Evolutionary conservation across 2,329 filamentous ascomycete species (phyloP).

Genomic region (Sporothrix sp.): DNA sequence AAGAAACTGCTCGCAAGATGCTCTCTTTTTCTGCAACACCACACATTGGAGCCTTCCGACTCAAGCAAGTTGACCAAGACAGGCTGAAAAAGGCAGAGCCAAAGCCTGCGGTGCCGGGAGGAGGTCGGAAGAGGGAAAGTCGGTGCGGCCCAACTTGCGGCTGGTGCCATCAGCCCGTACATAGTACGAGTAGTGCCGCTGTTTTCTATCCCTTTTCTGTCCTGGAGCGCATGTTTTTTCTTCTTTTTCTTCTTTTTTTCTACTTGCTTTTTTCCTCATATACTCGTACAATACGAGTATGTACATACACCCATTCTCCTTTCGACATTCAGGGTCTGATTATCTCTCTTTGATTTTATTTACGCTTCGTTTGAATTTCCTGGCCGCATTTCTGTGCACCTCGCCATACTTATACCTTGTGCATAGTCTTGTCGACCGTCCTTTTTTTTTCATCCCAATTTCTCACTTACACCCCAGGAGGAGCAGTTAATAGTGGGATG

Average conservation of each 20-base stretch:
- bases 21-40: not conserved
- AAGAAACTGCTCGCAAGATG: not conserved
- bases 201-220: not conserved
- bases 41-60: conserved; percentile 2
- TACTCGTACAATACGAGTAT: no score
- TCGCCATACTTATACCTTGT: no score
- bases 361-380: no score
- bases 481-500: conserved; percentile 11
- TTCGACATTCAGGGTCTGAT: no score
- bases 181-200: not conserved
- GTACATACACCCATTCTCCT: no score
- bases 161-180: conserved; percentile 8
- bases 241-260: not conserved
- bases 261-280: not conserved
- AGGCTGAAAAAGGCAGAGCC: not conserved
- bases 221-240: not conserved
- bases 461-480: not conserved
- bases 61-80: no score
- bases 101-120: not conserved
- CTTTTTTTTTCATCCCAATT: conserved; percentile 9
- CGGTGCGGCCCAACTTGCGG: conserved; percentile 17
- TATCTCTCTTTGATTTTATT: no score
- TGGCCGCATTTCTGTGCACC: no score
- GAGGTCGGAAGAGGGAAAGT: conserved; percentile 7
- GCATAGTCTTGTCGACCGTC: no score